Conservation (phyloP, 345 rosid species). For the Salix caprea region DNA sequence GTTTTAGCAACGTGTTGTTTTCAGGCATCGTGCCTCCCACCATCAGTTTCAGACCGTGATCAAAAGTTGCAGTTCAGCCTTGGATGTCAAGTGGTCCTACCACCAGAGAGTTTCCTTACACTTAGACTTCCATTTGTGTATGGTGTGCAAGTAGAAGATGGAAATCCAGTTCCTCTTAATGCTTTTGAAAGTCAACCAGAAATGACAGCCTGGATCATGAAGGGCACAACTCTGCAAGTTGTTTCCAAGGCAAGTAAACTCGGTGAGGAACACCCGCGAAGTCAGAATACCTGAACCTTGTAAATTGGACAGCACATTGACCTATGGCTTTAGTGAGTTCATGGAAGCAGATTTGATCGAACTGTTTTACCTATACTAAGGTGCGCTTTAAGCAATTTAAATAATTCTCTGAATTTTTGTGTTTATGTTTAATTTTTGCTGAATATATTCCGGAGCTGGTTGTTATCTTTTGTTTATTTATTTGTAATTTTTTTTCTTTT, state of each 20-base stretch:
- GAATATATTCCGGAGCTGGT: background rate
- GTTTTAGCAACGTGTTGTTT: constrained; percentile 8
- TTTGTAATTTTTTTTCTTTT: background rate
- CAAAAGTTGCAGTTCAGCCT: constrained; percentile 57
- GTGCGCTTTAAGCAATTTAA: constrained; percentile 15
- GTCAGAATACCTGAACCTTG: constrained; percentile 16
- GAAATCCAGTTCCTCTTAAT: constrained; percentile 46
- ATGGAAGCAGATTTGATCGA: constrained; percentile 19
- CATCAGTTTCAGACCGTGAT: constrained; percentile 40
- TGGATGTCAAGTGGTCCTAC: constrained; percentile 66
- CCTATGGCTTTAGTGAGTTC: constrained; percentile 11
- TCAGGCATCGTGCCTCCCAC: constrained; percentile 64
- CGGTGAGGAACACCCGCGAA: constrained; percentile 24
- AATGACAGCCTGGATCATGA: constrained; percentile 66
- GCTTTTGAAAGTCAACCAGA: constrained; percentile 66
- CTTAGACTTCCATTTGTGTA: constrained; percentile 76
- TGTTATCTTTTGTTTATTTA: background rate
- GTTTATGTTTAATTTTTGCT: background rate
- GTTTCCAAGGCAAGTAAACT: constrained; percentile 46
- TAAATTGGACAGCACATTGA: constrained; percentile 13
- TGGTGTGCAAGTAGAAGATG: constrained; percentile 60
- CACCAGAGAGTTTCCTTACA: constrained; percentile 73
- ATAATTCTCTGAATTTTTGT: background rate
- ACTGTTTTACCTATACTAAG: constrained; percentile 8
- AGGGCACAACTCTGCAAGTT: constrained; percentile 60